Base-by-base conservation (phyloP, 164 flowering plant genomes). In the Stephania yunnanensis region DNA sequence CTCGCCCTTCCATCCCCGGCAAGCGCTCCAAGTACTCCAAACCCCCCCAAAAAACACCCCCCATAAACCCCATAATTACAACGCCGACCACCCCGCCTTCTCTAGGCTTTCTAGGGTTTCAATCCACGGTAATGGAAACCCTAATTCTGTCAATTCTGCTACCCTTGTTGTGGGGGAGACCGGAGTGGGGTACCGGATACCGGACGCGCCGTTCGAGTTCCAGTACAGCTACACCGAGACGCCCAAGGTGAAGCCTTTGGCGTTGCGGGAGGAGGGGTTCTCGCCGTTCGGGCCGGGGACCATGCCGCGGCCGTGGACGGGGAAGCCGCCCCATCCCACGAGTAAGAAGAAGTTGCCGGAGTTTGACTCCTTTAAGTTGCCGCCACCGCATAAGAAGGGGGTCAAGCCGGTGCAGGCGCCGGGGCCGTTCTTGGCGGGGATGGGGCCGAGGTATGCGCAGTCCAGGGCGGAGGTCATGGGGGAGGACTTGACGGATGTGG, bases 331-430 rank as follows among this genome's bases (percentile, higher is more conserved):
- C 0, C 71, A 87, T 67, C 87, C 87, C 2, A 79, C 86, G 17
- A 88, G 90, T 71, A 89, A 88, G 84, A 92, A 92, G 86, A 87
- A 85, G 82, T 64, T 85, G 79, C 84, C 77, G 75, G 92, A 88
- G 72, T 91, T 92, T 52, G 95, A 92, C 71, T 91, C 94, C 1
- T 91, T 91, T 67, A 58, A 53, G 76, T 76, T 87, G 85, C 97
- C 95, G 5, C 91, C 92, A 2, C 86, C 90, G 0, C 69, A 86
- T 73, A 92, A 93, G 86, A 93, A 95, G 76, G 97, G 98, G 48
- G 93, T 93, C 25, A 95, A 91, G 85, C 87, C 95, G 0, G 96
- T 95, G 30, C 98, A 95, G 88, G 70, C 86, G 15, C 98, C 98
- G 10, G 97, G 98, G 13, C 99, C 98, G 6, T 95, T 71, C 69